Evolutionary conservation across 441 rosid species (phyloP).

Genomic region (Gossypium aridum): DNA sequence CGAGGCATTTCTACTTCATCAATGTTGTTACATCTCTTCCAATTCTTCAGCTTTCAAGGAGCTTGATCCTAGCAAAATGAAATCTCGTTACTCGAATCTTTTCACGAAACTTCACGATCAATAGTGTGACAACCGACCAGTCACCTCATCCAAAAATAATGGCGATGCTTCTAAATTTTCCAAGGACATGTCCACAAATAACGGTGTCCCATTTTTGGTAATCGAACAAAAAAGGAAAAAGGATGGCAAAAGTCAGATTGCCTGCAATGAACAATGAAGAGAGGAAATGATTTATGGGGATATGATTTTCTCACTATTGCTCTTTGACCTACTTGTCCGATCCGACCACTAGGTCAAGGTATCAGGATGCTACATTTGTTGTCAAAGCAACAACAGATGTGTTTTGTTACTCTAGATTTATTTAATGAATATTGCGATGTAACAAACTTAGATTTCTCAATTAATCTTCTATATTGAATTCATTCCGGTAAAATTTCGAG

Average conservation of each 20-base stretch:
- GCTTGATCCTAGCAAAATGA: slow-evolving; percentile 87
- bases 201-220: slow-evolving; percentile 13
- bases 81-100: slow-evolving; percentile 32
- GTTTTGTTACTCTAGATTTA: too few relatives aligned
- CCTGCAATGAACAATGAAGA: background rate
- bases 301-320: slow-evolving; percentile 26
- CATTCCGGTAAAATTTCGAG: too few relatives aligned
- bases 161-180: slow-evolving; percentile 4
- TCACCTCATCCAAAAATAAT: slow-evolving; percentile 26
- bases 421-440: too few relatives aligned
- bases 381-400: too few relatives aligned
- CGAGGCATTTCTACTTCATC: slow-evolving; percentile 44
- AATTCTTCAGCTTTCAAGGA: slow-evolving; percentile 68
- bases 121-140: slow-evolving; percentile 9
- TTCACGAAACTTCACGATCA: slow-evolving; percentile 18
- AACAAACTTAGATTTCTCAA: too few relatives aligned
- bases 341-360: too few relatives aligned
- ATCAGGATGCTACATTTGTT: too few relatives aligned
- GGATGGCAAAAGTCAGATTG: slow-evolving; percentile 21
- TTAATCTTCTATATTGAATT: too few relatives aligned
- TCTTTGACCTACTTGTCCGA: slow-evolving; percentile 18
- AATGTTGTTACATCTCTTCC: slow-evolving; percentile 10
- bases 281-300: background rate
- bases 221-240: slow-evolving; percentile 12
- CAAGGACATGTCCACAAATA: slow-evolving; percentile 28